These are phyloP conservation scores for Phytophthora crassamura DNA, from an alignment of 352 stramenopile genomes.

Conservation along the genomic window DNA sequence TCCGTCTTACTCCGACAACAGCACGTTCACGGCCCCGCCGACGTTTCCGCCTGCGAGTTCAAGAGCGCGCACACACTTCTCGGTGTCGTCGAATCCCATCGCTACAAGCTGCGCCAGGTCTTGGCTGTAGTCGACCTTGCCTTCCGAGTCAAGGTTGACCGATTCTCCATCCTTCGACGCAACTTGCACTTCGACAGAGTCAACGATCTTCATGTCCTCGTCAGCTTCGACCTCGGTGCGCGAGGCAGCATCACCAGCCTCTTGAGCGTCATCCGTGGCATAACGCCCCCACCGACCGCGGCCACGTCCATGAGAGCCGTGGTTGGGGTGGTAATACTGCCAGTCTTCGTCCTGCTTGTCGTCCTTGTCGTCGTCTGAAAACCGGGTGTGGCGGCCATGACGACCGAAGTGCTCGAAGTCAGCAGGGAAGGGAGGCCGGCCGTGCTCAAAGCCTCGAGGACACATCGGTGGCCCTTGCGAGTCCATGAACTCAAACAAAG, in stretches of 20 bases:
- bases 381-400: constrained; percentile 7
- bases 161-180: not conserved
- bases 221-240: constrained; percentile 9
- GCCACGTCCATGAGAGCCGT: too few relatives aligned
- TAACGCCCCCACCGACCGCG: too few relatives aligned
- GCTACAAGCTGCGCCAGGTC: constrained; percentile 43
- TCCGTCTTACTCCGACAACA: constrained; percentile 46
- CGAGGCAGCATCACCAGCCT: not conserved
- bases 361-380: constrained; percentile 9
- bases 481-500: not conserved
- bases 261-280: too few relatives aligned
- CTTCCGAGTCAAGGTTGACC: constrained; percentile 3
- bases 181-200: constrained; percentile 7
- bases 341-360: not conserved
- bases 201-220: constrained; percentile 34
- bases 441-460: not conserved
- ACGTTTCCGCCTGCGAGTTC: constrained; percentile 50
- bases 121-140: constrained; percentile 35
- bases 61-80: constrained; percentile 49
- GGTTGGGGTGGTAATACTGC: too few relatives aligned
- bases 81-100: constrained; percentile 64
- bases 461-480: not conserved
- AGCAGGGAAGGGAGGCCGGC: not conserved
- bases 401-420: constrained; percentile 9
- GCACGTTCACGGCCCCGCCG: constrained; percentile 44